Conservation (phyloP, 2,329 filamentous ascomycete genomes). For the Exophiala bonariae region DNA sequence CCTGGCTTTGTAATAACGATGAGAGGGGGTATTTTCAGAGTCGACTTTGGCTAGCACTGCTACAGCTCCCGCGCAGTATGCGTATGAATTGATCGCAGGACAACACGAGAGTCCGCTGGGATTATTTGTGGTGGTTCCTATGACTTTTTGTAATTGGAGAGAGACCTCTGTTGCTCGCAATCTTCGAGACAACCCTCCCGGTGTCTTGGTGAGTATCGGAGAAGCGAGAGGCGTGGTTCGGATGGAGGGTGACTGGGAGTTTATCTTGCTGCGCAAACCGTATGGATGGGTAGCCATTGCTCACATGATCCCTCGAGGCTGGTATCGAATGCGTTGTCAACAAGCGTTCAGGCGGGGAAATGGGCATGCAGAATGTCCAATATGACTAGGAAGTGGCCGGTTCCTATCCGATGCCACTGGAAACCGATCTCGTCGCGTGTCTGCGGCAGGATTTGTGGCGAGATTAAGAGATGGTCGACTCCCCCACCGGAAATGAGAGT, state of each 20-base stretch:
- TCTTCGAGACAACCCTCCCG: constrained; percentile 13
- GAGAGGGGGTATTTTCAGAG: constrained; percentile 62
- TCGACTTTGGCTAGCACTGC: constrained; percentile 86
- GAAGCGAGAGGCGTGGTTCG: constrained; percentile 20
- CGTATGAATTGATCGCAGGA: constrained; percentile 69
- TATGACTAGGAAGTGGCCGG: no score
- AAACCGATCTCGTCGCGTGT: no score
- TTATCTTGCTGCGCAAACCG: constrained; percentile 26
- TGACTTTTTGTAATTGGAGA: constrained; percentile 46
- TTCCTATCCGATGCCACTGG: no score
- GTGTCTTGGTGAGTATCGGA: constrained; percentile 15
- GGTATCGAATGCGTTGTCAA: no score
- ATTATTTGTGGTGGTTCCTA: constrained; percentile 84
- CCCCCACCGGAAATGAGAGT: no score
- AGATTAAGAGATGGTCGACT: no score
- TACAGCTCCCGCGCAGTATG: constrained; percentile 88
- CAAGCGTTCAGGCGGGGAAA: no score
- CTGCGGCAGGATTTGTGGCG: no score
- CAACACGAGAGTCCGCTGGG: constrained; percentile 85
- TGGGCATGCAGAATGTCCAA: no score
- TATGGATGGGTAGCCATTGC: constrained; percentile 27
- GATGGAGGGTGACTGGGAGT: constrained; percentile 19
- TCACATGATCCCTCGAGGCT: not conserved
- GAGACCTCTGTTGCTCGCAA: constrained; percentile 15
- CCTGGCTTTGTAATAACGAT: constrained; percentile 88